Base-by-base conservation (phyloP, 768 basidiomycete species). In the Hirschioporus abietinus region DNA sequence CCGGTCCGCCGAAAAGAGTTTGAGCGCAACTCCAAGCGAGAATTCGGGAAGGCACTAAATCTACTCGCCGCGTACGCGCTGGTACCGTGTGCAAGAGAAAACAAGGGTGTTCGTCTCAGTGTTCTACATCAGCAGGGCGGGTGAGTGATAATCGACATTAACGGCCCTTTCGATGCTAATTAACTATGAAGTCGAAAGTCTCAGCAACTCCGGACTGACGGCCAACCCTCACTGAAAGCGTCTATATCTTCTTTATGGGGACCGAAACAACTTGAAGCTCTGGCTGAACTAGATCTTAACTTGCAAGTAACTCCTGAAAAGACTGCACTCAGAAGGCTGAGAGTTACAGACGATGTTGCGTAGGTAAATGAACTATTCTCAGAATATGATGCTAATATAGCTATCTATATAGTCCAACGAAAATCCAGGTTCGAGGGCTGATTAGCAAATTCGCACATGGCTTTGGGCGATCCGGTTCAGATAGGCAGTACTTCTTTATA, bases 1-100 rank as follows among this genome's bases (percentile, higher is more conserved):
- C 94, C 97, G 0, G 97, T 99, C 7, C 85, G 96, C 5, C 83
- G 94, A 7, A 96, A 96, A 75, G 97, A 99, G 71, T 84, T 98
- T 35, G 89, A 94, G 72, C 81, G 93, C 65, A 95, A 96, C 70
- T 81, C 83, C 0, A 98, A 96, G 74, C 86, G 95, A 58, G 96
- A 99, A 71, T 96, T 91, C 72, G 86, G 80, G 4, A 97, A 97
- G 72, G 91, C 92, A 1, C 74, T 98, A n/a, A 79, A 84, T 7
- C 79, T 97, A 18, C 76, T 99, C 58, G 87, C 89, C 60, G 94
- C 92, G 0, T 99, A 99, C 76, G 96, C 95, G 0, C 80, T 99
- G 4, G 89, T 93, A 0, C 93, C 93, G 0, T 94, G 92, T 65
- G 78, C 83, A 17, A 71, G 76, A 58, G 80, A 81, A 67, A 79